Evolutionary conservation across 495 filamentous ascomycete species (phyloP).

Genomic region (Neurospora discreta): DNA sequence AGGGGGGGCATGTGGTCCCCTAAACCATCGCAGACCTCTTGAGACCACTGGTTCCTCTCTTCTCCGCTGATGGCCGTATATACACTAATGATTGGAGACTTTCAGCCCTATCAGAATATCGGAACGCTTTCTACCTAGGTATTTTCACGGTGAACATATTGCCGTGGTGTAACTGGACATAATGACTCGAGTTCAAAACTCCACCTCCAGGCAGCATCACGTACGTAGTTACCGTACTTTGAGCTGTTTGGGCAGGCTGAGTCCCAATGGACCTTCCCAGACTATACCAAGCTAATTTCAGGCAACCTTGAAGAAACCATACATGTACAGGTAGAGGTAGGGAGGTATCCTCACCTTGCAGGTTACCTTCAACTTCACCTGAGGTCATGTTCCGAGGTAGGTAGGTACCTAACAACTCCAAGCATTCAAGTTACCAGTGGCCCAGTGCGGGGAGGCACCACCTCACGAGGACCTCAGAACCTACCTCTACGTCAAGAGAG

Average conservation of each 20-base stretch:
- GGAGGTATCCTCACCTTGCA: no score
- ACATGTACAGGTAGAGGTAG: no score
- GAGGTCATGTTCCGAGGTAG: no score
- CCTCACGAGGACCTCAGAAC: neutral
- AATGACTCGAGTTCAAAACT: neutral
- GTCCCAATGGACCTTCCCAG: neutral
- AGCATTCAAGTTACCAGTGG: neutral
- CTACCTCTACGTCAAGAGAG: no score
- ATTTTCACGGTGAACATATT: no score
- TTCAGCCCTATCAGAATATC: neutral
- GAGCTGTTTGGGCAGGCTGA: neutral
- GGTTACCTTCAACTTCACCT: no score
- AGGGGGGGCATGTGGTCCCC: neutral
- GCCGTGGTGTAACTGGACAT: neutral
- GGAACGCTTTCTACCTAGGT: neutral
- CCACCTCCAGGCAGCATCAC: neutral
- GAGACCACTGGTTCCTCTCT: neutral
- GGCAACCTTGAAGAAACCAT: neutral
- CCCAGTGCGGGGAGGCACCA: neutral
- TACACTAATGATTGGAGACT: neutral
- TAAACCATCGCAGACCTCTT: neutral
- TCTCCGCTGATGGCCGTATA: neutral
- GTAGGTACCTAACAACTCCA: no score
- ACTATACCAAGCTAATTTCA: neutral
- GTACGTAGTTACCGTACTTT: neutral